Conservation (phyloP, 225 moss, liverwort and hornwort species). For the Bryoerythrophyllum caledonicum region DNA sequence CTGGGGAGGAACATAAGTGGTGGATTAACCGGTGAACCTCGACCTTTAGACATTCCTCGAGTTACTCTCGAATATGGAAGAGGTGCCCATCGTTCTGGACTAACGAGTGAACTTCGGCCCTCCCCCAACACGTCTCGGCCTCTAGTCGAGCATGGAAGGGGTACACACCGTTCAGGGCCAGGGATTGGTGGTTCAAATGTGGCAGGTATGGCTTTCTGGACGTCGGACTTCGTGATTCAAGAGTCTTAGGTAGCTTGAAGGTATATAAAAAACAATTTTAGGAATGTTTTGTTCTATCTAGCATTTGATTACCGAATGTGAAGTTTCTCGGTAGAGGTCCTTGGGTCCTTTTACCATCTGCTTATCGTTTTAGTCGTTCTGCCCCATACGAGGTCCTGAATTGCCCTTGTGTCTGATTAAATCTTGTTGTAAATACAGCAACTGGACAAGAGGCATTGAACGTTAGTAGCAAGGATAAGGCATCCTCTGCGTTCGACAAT, state of each 20-base stretch:
- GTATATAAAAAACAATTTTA: too few relatives aligned
- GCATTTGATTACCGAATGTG: neutral
- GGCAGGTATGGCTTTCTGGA: too few relatives aligned
- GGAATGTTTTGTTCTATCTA: too few relatives aligned
- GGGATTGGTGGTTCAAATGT: too few relatives aligned
- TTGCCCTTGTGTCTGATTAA: too few relatives aligned
- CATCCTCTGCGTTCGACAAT: constrained; percentile 36
- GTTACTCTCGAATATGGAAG: constrained; percentile 40
- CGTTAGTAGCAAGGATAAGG: constrained; percentile 45
- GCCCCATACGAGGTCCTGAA: constrained; percentile 8
- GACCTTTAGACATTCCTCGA: constrained; percentile 47
- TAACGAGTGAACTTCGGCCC: constrained; percentile 32
- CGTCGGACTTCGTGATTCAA: too few relatives aligned
- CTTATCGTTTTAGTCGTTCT: constrained; percentile 14
- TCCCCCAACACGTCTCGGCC: constrained; percentile 45
- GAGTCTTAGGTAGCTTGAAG: too few relatives aligned
- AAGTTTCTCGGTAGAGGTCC: neutral
- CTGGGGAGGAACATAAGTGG: constrained; percentile 46
- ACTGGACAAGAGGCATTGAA: constrained; percentile 39
- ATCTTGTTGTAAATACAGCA: constrained; percentile 34
- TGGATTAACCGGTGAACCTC: constrained; percentile 40
- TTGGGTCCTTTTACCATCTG: constrained; percentile 13
- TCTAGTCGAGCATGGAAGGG: constrained; percentile 42
- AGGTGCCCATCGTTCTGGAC: constrained; percentile 39
- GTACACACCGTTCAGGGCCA: constrained; percentile 42